Conservation (phyloP, 164 flowering plant species). For the Vitis rotundifolia region DNA sequence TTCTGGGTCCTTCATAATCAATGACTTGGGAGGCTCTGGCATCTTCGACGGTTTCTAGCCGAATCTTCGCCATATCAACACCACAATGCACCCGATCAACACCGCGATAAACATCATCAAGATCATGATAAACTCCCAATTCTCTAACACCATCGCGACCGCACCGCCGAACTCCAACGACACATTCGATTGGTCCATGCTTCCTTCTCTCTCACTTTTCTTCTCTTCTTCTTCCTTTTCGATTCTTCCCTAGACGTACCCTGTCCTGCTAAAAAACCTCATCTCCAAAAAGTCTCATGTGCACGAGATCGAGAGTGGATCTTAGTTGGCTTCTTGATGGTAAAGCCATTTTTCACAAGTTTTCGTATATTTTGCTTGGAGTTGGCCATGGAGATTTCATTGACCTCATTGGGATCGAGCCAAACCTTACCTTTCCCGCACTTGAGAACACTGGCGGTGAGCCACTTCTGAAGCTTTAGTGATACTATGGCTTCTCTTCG, state of each 20-base stretch:
- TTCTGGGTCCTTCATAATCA: constrained; percentile 49
- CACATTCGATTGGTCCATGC: constrained; percentile 38
- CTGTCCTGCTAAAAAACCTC: too few relatives aligned
- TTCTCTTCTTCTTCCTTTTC: too few relatives aligned
- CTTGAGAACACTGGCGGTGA: constrained; percentile 38
- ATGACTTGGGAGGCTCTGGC: constrained; percentile 39
- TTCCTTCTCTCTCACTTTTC: constrained; percentile 20
- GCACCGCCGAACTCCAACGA: constrained; percentile 31
- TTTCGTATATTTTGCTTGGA: constrained; percentile 42
- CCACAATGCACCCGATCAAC: constrained; percentile 59
- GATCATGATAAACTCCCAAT: constrained; percentile 59
- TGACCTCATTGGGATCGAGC: constrained; percentile 47
- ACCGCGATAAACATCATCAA: constrained; percentile 77
- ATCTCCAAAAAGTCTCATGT: background rate
- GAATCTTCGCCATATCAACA: constrained; percentile 64
- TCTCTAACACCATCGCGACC: constrained; percentile 44
- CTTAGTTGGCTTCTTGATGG: constrained; percentile 43
- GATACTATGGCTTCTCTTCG: constrained; percentile 34
- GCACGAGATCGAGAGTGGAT: constrained; percentile 48
- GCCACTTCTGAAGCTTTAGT: constrained; percentile 44
- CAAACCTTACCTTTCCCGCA: constrained; percentile 44
- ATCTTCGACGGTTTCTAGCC: constrained; percentile 24
- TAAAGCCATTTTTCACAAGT: constrained; percentile 41
- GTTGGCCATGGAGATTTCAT: constrained; percentile 46
- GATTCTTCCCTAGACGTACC: accelerated